Conservation (phyloP, 352 stramenopile genomes). For the Globisporangium cystogenes region DNA sequence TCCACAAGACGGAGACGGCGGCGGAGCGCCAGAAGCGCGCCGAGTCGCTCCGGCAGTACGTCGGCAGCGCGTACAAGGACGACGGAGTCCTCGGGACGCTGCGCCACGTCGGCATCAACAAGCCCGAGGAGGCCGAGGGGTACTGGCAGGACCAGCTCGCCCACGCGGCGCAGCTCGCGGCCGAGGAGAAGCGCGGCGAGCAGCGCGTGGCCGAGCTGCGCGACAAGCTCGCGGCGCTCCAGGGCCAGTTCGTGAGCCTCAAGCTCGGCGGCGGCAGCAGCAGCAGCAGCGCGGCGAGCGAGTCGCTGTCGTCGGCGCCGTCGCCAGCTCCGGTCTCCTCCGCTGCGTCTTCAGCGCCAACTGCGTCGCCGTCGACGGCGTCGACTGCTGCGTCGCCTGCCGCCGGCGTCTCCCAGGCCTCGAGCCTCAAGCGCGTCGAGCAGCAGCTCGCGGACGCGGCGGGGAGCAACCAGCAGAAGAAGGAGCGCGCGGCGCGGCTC, state of each 20-base stretch:
- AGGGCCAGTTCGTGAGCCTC: conserved; percentile 60
- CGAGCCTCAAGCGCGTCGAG: conserved; percentile 64
- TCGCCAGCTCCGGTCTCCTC: neutral
- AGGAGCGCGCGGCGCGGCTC: conserved; percentile 49
- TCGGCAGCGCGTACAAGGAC: conserved; percentile 68
- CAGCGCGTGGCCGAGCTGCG: conserved; percentile 53
- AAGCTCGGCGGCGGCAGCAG: conserved; percentile 53
- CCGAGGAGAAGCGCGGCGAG: conserved; percentile 54
- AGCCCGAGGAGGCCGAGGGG: conserved; percentile 58
- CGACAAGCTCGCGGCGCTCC: conserved; percentile 48
- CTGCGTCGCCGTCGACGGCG: neutral
- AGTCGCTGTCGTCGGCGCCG: conserved; percentile 5
- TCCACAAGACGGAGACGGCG: conserved; percentile 71
- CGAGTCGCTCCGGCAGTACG: conserved; percentile 58
- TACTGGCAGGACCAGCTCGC: conserved; percentile 81
- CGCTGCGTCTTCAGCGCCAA: neutral
- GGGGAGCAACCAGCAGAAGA: conserved; percentile 57
- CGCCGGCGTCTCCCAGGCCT: conserved; percentile 17
- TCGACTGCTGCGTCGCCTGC: neutral
- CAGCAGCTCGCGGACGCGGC: conserved; percentile 51
- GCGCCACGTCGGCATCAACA: conserved; percentile 76
- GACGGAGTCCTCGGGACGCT: conserved; percentile 65
- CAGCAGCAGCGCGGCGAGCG: conserved; percentile 18
- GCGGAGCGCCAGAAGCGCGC: conserved; percentile 47
- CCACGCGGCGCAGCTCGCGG: conserved; percentile 60